Conservation (phyloP, 805 yeast species). For the Kluyveromyces dobzhanskii region DNA sequence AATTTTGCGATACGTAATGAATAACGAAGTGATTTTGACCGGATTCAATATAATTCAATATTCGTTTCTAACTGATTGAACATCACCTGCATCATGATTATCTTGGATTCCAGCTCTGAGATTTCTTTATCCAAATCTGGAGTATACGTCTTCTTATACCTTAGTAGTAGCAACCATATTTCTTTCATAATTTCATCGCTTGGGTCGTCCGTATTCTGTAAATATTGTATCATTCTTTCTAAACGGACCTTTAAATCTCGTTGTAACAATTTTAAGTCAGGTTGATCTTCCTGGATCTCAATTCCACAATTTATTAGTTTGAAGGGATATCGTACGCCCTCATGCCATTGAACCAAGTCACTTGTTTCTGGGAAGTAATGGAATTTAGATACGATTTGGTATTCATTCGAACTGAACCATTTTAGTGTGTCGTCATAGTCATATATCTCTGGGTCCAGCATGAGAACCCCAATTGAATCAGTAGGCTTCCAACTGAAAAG, state of each 20-base stretch:
- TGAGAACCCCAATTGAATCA: conserved; percentile 1
- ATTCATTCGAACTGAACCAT: neutral
- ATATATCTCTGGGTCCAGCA: conserved; percentile 2
- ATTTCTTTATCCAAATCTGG: conserved; percentile 17
- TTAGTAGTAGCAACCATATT: conserved; percentile 15
- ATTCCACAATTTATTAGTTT: neutral
- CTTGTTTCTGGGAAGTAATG: conserved; percentile 4
- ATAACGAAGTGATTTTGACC: too few species aligned
- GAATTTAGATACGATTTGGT: neutral
- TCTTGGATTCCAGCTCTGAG: conserved; percentile 18
- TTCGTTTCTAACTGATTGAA: conserved; percentile 23
- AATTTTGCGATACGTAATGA: too few species aligned
- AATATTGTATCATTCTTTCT: conserved; percentile 15
- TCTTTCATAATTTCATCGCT: conserved; percentile 13
- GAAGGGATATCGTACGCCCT: neutral
- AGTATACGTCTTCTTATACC: conserved; percentile 13
- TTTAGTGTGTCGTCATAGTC: conserved; percentile 1
- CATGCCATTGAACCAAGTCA: neutral
- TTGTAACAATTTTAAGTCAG: conserved; percentile 6
- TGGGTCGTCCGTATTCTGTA: conserved; percentile 6
- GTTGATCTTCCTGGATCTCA: neutral
- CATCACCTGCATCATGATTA: conserved; percentile 14
- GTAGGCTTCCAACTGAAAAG: conserved; percentile 1
- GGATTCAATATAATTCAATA: neutral
- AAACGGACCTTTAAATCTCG: conserved; percentile 9